Evolutionary conservation across 1,139 yeast genomes (phyloP).

Genomic region (Yamadazyma epiphylla): DNA sequence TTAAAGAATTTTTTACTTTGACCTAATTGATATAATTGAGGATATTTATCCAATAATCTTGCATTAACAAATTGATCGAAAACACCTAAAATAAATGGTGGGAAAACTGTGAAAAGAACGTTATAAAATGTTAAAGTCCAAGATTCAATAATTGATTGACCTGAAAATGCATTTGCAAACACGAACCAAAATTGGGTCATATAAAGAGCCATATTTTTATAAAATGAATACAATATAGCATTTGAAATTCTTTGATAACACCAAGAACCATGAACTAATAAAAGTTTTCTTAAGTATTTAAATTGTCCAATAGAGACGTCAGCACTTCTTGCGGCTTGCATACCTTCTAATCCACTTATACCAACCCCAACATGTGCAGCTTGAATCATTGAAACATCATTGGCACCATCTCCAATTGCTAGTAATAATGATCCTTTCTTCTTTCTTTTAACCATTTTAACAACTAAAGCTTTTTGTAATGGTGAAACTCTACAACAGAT

Average conservation of each 20-base stretch:
- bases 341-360: slow-evolving; percentile 98
- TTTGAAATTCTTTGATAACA: slow-evolving; percentile 90
- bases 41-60: slow-evolving; percentile 82
- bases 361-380: slow-evolving; percentile 98
- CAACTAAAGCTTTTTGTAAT: slow-evolving; percentile 94
- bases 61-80: slow-evolving; percentile 97
- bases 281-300: slow-evolving; percentile 72
- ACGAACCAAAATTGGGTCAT: slow-evolving; percentile 99
- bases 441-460: slow-evolving; percentile 69
- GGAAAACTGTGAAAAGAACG: slow-evolving; percentile 90
- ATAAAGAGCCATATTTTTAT: slow-evolving; percentile 90
- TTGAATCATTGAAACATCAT: slow-evolving; percentile 98
- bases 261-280: slow-evolving; percentile 97
- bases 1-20: slow-evolving; percentile 86
- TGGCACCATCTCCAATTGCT: slow-evolving; percentile 97
- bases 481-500: slow-evolving; percentile 95
- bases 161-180: slow-evolving; percentile 87
- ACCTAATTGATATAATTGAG: slow-evolving; percentile 88
- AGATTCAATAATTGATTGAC: slow-evolving; percentile 93
- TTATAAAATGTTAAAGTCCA: slow-evolving; percentile 97
- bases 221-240: slow-evolving; percentile 90
- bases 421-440: slow-evolving; percentile 65
- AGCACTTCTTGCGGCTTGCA: slow-evolving; percentile 98
- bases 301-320: slow-evolving; percentile 97
- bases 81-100: slow-evolving; percentile 94